Percentiles rank a stretch among this genome's conserved stretches.
Conservation (phyloP, 2,329 filamentous ascomycete genomes). For the Arthroderma sp. region DNA sequence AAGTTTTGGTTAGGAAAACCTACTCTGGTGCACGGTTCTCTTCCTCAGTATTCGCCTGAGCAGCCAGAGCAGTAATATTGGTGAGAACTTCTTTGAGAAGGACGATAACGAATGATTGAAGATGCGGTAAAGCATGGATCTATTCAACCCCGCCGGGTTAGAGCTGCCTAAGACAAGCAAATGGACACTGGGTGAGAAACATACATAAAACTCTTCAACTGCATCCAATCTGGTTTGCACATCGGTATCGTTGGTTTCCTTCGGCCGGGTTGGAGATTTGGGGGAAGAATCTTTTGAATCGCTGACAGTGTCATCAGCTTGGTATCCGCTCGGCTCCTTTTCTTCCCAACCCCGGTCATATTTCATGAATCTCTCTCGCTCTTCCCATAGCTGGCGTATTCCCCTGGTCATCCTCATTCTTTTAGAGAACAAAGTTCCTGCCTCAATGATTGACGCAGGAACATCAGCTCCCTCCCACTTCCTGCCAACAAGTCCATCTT, state of each 20-base stretch:
- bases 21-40: constrained; percentile 35
- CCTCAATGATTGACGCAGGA: constrained; percentile 86
- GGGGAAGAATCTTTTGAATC: constrained; percentile 3
- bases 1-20: constrained; percentile 17
- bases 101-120: constrained; percentile 89
- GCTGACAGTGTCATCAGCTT: constrained; percentile 11
- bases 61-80: constrained; percentile 70
- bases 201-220: constrained; percentile 75
- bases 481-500: constrained; percentile 48
- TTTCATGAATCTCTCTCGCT: constrained; percentile 79
- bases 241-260: constrained; percentile 26
- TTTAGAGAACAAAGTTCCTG: constrained; percentile 78
- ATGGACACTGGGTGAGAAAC: constrained; percentile 22
- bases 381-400: constrained; percentile 88
- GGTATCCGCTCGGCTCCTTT: constrained; percentile 24
- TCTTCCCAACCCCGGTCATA: constrained; percentile 81
- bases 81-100: constrained; percentile 76
- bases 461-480: constrained; percentile 83
- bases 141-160: constrained; percentile 23
- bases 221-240: constrained; percentile 48
- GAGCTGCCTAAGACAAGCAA: background rate
- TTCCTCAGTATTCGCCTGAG: constrained; percentile 37
- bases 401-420: constrained; percentile 84
- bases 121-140: constrained; percentile 63
- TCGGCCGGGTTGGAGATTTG: constrained; percentile 9